Conservation (phyloP, 495 filamentous ascomycete genomes). For the Talaromyces ruber region DNA sequence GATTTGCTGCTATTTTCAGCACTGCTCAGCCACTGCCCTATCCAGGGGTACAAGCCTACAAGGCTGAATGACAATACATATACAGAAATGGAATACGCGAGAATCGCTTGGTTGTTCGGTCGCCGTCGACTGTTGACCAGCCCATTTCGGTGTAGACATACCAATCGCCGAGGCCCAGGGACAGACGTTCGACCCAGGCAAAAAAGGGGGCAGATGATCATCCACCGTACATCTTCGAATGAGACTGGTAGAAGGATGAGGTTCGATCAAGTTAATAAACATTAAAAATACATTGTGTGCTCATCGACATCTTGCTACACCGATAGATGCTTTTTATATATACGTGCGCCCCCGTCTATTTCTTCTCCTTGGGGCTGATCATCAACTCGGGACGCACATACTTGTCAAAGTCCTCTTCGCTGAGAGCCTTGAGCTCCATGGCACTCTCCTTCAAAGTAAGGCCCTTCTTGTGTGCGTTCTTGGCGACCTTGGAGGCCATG, state of each 20-base stretch:
- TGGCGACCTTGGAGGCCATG: slow-evolving; percentile 95
- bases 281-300: slow-evolving; percentile 4
- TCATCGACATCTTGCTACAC: background rate
- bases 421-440: slow-evolving; percentile 86
- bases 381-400: slow-evolving; percentile 94
- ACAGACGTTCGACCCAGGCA: background rate
- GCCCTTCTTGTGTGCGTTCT: slow-evolving; percentile 99
- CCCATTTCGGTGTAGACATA: background rate
- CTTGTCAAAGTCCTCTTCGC: slow-evolving; percentile 83
- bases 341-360: slow-evolving; percentile 18
- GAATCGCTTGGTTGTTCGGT: background rate
- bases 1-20: background rate
- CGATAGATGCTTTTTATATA: background rate
- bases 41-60: background rate
- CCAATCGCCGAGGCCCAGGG: background rate
- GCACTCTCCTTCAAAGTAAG: slow-evolving; percentile 86
- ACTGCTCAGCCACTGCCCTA: background rate
- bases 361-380: slow-evolving; percentile 68
- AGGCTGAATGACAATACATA: background rate
- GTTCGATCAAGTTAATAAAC: too few relatives aligned
- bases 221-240: background rate
- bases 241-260: background rate
- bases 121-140: background rate
- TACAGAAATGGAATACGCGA: background rate
- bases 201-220: background rate